These are phyloP conservation scores for Viridothelium virens DNA, from an alignment of 495 filamentous ascomycete genomes.

Conservation along the genomic window DNA sequence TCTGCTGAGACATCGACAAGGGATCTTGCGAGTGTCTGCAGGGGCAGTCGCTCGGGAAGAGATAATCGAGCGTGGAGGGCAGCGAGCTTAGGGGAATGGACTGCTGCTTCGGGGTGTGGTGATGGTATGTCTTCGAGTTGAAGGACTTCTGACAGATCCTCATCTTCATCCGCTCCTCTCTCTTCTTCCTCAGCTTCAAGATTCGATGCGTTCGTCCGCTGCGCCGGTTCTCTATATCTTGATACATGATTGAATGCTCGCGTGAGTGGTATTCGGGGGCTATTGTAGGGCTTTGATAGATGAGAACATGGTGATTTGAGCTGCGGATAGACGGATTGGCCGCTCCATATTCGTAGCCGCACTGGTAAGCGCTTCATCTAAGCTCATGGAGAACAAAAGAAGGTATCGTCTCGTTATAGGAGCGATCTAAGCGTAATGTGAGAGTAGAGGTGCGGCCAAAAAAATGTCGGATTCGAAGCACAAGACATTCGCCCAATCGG, in stretches of 20 bases:
- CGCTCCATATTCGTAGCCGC: conserved; percentile 7
- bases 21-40: conserved; percentile 76
- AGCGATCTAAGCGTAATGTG: background rate
- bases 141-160: background rate
- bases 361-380: conserved; percentile 10
- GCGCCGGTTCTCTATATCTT: background rate
- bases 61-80: conserved; percentile 87
- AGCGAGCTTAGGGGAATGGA: conserved; percentile 77
- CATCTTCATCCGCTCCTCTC: background rate
- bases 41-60: conserved; percentile 70
- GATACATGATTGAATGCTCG: conserved; percentile 7
- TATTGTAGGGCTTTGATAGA: conserved; percentile 8
- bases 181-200: background rate
- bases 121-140: conserved; percentile 12
- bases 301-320: conserved; percentile 22
- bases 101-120: conserved; percentile 30
- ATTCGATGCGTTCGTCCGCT: background rate
- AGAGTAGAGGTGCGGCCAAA: background rate
- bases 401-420: background rate
- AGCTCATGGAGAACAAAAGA: background rate
- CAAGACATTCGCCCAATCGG: conserved; percentile 9
- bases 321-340: background rate
- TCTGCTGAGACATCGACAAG: conserved; percentile 83
- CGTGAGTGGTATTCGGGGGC: conserved; percentile 9
- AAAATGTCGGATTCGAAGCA: conserved; percentile 8